Base-by-base conservation (phyloP, 768 basidiomycete species). In the Royoungia palumana region DNA sequence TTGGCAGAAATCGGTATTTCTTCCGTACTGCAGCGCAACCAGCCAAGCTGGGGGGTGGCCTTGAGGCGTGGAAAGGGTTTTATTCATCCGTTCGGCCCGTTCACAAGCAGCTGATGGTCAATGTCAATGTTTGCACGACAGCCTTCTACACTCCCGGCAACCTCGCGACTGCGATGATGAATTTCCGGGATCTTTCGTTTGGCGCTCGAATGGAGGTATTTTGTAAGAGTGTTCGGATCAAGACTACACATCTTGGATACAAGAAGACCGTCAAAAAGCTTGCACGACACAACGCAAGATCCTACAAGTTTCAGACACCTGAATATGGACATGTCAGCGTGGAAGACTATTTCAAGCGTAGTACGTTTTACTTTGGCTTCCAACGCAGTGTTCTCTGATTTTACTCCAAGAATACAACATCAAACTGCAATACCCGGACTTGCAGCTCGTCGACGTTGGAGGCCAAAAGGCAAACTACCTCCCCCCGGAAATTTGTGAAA, bases 181-280 rank as follows among this genome's bases (percentile, higher is more conserved):
- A 62, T 10, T 79, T 79, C 58, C 54, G 60, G 21, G 56, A 72
- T 1, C 72, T 75, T 5, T 81, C 77, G 50, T 83, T 79, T 52
- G 81, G 82, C 12, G 87, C 80, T 4, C 77, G 81, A 21, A 60
- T 74, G 28, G 72, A 71, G n/a, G 78, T 68, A 0, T 91, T 89
- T 54, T 83, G 79, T 35, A 80, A 74, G 50, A 78, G 85, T 8
- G 75, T 90, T 3, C 72, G 89, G 34, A 70, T 92, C 40, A 74
- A 73, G 61, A 80, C 87, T 1, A 75, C 65, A 2, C 88, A 91
- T 66, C 72, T 92, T 13, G 80, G 81, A n/a, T 85, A 89, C 58
- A 80, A 72, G 60, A 91, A 89, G 68, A 81, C 83, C 0, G 75
- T 92, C 50, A 85, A 84, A 63, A 65, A 65, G 3, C 61, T 87